Base-by-base conservation (phyloP, 208 protist genomes). In the Trypanosoma platydactyli region DNA sequence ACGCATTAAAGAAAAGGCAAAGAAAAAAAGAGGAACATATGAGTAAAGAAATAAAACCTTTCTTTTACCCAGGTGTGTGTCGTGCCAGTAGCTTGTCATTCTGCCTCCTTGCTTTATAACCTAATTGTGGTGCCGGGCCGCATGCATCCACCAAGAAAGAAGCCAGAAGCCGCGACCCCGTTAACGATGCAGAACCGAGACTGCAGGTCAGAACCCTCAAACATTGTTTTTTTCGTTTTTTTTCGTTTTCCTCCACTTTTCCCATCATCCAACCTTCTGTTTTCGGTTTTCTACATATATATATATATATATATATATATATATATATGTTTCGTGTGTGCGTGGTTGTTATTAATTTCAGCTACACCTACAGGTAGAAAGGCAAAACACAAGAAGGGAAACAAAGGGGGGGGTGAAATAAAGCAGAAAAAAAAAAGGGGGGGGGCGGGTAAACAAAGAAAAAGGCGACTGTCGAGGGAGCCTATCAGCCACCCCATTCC, bases 361-460 rank as follows among this genome's bases (percentile, higher is more conserved):
- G 12, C 13, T 13, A 35, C 22, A 35, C 49, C 20, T 35, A 54
- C 9, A 30, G 24, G 5, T 24, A 6, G 24, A 15, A 30, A 30
- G 13, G 16, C 30, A 35, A 35, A 16, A 54, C 1, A 68, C 35
- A 64, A 55, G n/a, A 29, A 29, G 44, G 42, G 13, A 41, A 41
- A 22, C 30, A 9, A 29, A 51, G 45, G 22, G 29, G 50, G 63
- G 50, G 35, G 64, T 3, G 33, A 38, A 38, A 9, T 38, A 9
- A 38, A 9, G 33, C 3, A 9, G 9, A 9, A 11, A 9, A 62
- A 5, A 27, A 61, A 44, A 62, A 24, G 27, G 51, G 18, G 49
- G 57, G 54, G 66, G 71, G 40, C 35, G 63, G 60, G 68, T 35
- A 66, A 13, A 49, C 40, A 60, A 65, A 42, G 70, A 67, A 59